Conservation (phyloP, 345 rosid species). For the Barbarea vulgaris region DNA sequence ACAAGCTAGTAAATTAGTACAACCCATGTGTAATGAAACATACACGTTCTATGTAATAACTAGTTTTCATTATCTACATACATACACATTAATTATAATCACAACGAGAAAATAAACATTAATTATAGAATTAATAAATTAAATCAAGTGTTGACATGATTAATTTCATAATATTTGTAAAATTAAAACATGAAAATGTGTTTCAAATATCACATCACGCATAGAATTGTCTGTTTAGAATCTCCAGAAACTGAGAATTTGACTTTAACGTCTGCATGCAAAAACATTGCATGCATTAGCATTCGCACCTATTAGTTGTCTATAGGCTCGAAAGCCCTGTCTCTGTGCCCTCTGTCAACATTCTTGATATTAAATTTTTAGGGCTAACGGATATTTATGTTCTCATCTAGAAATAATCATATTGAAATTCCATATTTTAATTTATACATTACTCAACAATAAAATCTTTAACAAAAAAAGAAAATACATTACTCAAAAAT, state of each 20-base stretch:
- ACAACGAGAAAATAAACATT: neutral
- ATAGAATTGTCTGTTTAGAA: constrained; percentile 22
- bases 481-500: neutral
- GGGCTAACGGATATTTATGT: constrained; percentile 26
- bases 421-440: neutral
- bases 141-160: neutral
- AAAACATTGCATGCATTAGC: constrained; percentile 45
- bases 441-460: neutral
- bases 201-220: constrained; percentile 22
- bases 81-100: neutral
- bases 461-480: neutral
- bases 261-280: constrained; percentile 43
- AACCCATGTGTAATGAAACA: constrained; percentile 27
- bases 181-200: neutral
- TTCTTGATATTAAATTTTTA: constrained; percentile 31
- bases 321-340: constrained; percentile 35
- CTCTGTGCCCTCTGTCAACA: constrained; percentile 31
- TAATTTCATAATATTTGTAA: neutral
- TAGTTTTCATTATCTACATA: neutral
- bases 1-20: constrained; percentile 26
- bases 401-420: neutral
- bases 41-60: constrained; percentile 1
- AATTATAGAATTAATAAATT: neutral
- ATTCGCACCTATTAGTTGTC: constrained; percentile 42
- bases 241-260: constrained; percentile 43